Conservation (phyloP, 352 stramenopile species). For the Pythium grandisporangium region DNA sequence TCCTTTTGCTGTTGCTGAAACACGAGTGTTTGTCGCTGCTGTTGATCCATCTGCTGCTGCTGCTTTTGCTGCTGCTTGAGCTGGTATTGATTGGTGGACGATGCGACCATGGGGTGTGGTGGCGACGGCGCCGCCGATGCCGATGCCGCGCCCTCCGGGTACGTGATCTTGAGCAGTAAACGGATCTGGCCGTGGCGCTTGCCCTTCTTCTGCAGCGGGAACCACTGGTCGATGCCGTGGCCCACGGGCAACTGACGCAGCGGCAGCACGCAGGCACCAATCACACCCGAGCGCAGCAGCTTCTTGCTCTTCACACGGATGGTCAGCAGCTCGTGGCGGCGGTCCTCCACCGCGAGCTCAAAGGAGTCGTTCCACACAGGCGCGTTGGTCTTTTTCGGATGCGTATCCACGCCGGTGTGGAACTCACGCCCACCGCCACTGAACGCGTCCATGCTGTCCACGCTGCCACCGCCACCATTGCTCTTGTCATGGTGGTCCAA, state of each 20-base stretch:
- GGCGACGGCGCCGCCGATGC: neutral
- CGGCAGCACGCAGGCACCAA: constrained; percentile 41
- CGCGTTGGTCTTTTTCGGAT: constrained; percentile 11
- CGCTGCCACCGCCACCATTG: constrained; percentile 1
- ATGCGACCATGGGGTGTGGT: too few relatives aligned
- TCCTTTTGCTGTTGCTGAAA: too few relatives aligned
- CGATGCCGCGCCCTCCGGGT: constrained; percentile 1
- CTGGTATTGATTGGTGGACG: constrained; percentile 3
- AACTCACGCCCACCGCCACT: constrained; percentile 1
- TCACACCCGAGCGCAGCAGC: constrained; percentile 38
- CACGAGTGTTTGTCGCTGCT: too few relatives aligned
- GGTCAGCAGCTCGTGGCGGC: constrained; percentile 32
- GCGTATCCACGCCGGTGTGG: constrained; percentile 13
- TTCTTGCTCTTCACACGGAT: constrained; percentile 64
- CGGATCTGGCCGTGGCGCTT: constrained; percentile 40
- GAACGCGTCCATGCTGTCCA: neutral
- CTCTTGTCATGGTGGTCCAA: constrained; percentile 11
- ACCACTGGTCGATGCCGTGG: constrained; percentile 41
- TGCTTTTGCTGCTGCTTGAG: neutral
- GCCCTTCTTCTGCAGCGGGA: constrained; percentile 34
- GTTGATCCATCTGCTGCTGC: neutral
- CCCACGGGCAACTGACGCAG: constrained; percentile 29
- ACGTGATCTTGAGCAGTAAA: constrained; percentile 21
- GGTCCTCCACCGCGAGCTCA: constrained; percentile 12
- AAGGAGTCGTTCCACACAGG: constrained; percentile 18